These are phyloP conservation scores for Apiotrichum brassicae DNA, from an alignment of 1,284 basidiomycete genomes.

Conservation along the genomic window DNA sequence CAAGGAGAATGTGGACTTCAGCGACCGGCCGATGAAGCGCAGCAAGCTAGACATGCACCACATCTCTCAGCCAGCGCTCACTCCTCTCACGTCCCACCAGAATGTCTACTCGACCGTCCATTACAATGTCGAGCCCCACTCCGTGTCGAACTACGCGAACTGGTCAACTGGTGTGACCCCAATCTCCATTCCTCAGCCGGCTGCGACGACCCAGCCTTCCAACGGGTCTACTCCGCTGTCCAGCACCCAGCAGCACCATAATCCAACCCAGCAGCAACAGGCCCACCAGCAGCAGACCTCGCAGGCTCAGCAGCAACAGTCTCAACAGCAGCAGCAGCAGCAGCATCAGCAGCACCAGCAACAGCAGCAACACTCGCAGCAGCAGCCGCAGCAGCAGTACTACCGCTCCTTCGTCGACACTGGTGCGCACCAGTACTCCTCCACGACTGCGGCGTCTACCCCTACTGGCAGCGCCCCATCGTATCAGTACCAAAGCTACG, in stretches of 20 bases:
- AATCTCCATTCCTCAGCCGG: conserved; percentile 6
- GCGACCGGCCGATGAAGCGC: conserved; percentile 13
- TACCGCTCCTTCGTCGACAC: conserved; percentile 1
- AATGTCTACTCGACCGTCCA: conserved; percentile 18
- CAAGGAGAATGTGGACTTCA: conserved; percentile 20
- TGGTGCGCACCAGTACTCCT: neutral
- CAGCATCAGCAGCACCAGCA: neutral
- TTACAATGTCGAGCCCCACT: conserved; percentile 8
- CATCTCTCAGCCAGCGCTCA: conserved; percentile 8
- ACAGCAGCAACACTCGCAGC: neutral
- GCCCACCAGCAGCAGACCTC: neutral
- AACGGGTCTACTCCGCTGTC: neutral
- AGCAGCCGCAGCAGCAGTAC: neutral
- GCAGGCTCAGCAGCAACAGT: neutral
- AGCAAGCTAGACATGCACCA: conserved; percentile 13
- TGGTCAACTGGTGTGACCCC: conserved; percentile 8
- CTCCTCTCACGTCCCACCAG: conserved; percentile 15
- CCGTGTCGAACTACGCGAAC: conserved; percentile 3
- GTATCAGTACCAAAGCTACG: conserved; percentile 2
- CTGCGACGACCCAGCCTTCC: neutral
- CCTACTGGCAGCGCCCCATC: neutral
- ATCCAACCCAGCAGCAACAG: neutral
- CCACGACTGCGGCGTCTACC: neutral
- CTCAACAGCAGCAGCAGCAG: neutral
- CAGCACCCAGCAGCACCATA: neutral